Evolutionary conservation across 805 yeast genomes (phyloP).

Genomic region (Sugiyamaella boreocaroliniensis): DNA sequence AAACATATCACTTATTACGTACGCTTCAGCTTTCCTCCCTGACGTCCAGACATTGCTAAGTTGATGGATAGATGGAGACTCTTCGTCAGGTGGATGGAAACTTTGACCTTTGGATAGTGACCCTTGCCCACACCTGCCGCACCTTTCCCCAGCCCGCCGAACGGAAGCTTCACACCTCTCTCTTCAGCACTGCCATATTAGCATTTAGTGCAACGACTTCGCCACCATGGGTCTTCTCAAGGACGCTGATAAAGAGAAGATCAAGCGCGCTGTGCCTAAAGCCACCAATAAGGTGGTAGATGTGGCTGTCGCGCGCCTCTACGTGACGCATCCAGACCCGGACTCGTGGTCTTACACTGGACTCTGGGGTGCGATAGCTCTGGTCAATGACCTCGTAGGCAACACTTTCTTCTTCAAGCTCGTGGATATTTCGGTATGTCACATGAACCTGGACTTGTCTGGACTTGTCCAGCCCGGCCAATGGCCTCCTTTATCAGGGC

Average conservation of each 20-base stretch:
- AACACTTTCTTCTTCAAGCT: constrained; percentile 86
- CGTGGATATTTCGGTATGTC: constrained; percentile 54
- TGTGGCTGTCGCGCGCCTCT: constrained; percentile 83
- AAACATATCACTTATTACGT: constrained; percentile 24
- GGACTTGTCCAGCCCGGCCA: too few relatives aligned
- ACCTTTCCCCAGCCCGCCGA: not conserved
- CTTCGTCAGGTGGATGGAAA: not conserved
- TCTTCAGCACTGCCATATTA: not conserved
- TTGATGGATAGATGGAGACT: not conserved
- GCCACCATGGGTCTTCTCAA: constrained; percentile 24
- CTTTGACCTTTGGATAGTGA: not conserved
- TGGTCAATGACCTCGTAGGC: constrained; percentile 91
- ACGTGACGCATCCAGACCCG: constrained; percentile 83
- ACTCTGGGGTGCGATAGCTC: constrained; percentile 73
- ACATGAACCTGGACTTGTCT: not conserved
- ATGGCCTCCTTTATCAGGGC: too few relatives aligned
- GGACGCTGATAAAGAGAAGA: constrained; percentile 72
- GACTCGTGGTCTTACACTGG: constrained; percentile 84
- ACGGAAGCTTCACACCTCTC: too few relatives aligned
- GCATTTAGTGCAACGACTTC: not conserved
- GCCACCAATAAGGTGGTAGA: constrained; percentile 80
- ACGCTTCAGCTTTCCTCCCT: constrained; percentile 96
- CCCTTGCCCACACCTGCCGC: not conserved
- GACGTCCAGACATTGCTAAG: constrained; percentile 78
- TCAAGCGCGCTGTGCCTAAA: constrained; percentile 85